Base-by-base conservation (phyloP, 148 eudicot species). In the Chenopodium album region DNA sequence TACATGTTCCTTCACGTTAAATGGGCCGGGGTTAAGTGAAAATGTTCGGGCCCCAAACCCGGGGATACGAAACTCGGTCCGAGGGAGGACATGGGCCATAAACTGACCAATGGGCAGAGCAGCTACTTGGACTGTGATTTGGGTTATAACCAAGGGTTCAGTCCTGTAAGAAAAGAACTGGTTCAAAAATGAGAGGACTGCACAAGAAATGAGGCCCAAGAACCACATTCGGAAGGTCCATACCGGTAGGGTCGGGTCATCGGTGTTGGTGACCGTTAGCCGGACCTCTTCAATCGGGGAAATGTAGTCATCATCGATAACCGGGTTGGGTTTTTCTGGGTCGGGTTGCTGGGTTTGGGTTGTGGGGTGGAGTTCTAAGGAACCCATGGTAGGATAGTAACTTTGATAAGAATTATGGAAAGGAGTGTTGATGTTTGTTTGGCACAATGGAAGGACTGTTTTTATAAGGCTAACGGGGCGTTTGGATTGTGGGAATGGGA, bases 211-310 rank as follows among this genome's bases (percentile, higher is more conserved):
- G 34, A 93, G 34, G 31, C 97, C 98, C 82, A 94, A 60, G 82
- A 89, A 86, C 98, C 98, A 94, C 98, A 94, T 93, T 64, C 94
- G 91, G 81, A 94, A 94, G 73, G 95, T 94, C 94, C 95, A 92
- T 64, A 94, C 92, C 7, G 98, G 95, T 12, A 90, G 90, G 80
- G 87, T 88, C 37, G 94, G 92, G 83, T 94, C 94, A 78, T 94
- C 95, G 50, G 89, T 87, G 87, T 86, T 92, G 73, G 89, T 9
- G 0, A 94, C 98, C 4, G 94, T 94, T 54, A 94, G 84, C 13
- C 94, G 91, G 73, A 94, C 98, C 69, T 92, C 86, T 80, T 94
- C 95, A n/a, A 94, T 89, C 1, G 95, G 91, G 9, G 98, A 89
- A 64, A 84, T 81, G 0, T 92, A 92, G 7, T 92, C 97, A 0